Evolutionary conservation across 208 protist species (phyloP).

Genomic region (Trypanosoma vivax): DNA sequence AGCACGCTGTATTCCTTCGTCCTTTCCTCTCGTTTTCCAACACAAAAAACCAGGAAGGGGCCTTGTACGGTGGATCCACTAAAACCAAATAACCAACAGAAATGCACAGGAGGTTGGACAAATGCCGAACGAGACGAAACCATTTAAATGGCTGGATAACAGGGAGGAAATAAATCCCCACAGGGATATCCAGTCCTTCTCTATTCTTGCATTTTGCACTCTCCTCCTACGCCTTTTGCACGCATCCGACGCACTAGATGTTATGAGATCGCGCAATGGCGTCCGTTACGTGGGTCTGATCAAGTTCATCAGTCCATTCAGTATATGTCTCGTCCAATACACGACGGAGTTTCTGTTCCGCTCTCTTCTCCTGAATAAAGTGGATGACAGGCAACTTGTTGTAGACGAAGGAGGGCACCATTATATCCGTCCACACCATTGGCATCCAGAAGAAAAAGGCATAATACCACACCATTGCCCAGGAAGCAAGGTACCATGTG

Average conservation of each 20-base stretch:
- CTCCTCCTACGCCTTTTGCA: constrained; percentile 10
- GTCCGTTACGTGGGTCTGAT: constrained; percentile 65
- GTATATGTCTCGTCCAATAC: constrained; percentile 84
- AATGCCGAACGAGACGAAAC: too few species aligned
- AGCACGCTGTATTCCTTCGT: constrained; percentile 3
- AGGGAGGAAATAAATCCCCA: too few species aligned
- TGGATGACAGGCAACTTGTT: constrained; percentile 86
- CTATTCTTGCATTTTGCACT: constrained; percentile 7
- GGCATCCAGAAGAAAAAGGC: constrained; percentile 88
- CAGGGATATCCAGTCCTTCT: constrained; percentile 7
- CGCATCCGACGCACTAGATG: constrained; percentile 5
- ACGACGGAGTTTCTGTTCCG: constrained; percentile 79
- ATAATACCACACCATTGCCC: constrained; percentile 81
- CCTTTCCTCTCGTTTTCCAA: constrained; percentile 1
- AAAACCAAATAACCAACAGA: neutral
- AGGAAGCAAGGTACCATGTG: constrained; percentile 82
- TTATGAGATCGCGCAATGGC: constrained; percentile 81
- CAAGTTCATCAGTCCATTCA: constrained; percentile 73
- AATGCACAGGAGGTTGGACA: too few species aligned
- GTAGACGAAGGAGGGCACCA: constrained; percentile 78
- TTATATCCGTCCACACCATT: constrained; percentile 79
- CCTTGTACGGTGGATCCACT: neutral
- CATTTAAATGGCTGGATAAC: too few species aligned
- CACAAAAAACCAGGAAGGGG: constrained; percentile 4
- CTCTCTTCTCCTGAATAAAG: constrained; percentile 82